phyloP scores from a whole-genome alignment of 805 yeast species.

The Pichia deserticola region DNA sequence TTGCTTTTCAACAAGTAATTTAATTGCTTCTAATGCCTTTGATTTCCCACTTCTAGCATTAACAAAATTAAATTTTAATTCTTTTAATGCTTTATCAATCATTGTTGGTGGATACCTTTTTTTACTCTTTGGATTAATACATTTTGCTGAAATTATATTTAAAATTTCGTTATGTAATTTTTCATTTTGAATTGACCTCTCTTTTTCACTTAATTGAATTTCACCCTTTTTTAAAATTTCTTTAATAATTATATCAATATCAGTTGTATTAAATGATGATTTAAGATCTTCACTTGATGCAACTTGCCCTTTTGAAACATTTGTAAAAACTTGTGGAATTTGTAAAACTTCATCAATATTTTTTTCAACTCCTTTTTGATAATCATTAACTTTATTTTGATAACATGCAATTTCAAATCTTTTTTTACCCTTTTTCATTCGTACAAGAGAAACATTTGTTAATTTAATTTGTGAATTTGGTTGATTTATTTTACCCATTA shows the following conservation, averaged over 20 bases:
- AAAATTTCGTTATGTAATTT: slow-evolving; percentile 58
- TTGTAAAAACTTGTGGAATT: slow-evolving; percentile 87
- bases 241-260: slow-evolving; percentile 63
- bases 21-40: slow-evolving; percentile 90
- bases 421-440: slow-evolving; percentile 85
- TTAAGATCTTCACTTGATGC: slow-evolving; percentile 81
- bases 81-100: slow-evolving; percentile 78
- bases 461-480: slow-evolving; percentile 84
- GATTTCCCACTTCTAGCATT: slow-evolving; percentile 55
- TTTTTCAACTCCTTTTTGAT: slow-evolving; percentile 80
- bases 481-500: slow-evolving; percentile 55
- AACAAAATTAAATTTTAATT: slow-evolving; percentile 70
- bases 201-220: slow-evolving; percentile 89
- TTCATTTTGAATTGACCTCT: slow-evolving; percentile 67
- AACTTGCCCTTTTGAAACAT: slow-evolving; percentile 90
- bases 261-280: slow-evolving; percentile 67
- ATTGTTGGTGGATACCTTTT: slow-evolving; percentile 93
- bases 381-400: slow-evolving; percentile 94
- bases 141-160: slow-evolving; percentile 77
- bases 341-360: slow-evolving; percentile 94
- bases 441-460: slow-evolving; percentile 89
- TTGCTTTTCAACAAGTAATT: slow-evolving; percentile 65
- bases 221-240: slow-evolving; percentile 90
- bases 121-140: slow-evolving; percentile 83
- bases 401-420: slow-evolving; percentile 95